Base-by-base conservation (phyloP, 805 yeast genomes). In the Saccharomyces kudriavzevii region DNA sequence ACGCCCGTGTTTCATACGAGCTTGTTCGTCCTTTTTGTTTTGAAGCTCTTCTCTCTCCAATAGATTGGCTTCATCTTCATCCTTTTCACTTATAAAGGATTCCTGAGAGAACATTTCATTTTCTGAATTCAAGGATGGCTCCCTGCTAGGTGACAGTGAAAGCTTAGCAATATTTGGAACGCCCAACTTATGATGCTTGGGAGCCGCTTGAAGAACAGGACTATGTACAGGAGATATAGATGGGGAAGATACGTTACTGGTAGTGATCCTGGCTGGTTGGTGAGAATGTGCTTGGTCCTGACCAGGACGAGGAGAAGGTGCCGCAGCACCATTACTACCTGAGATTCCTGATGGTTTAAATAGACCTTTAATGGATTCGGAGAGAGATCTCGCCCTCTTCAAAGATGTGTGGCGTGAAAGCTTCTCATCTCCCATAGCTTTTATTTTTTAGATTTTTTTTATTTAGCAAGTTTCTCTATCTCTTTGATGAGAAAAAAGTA, bases 341-440 rank as follows among this genome's bases (percentile, higher is more conserved):
- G 43, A 35, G 2, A 35, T 45, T 5, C 40, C 22, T 3, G 56
- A 50, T 20, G 48, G 43, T 49, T 57, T 61, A 40, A 66, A 66
- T 17, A 66, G 54, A n/a, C 60, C 63, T 47, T 63, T 64, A 9
- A 66, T 49, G 2, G 69, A 64, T 45, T 57, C 62, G 5, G 70
- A 62, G 4, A 66, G 45, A 1, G 69, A 64, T 45, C 62, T 61
- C 2, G 60, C 52, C 45, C 68, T 59, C n/a, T 58, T 52, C 13
- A 59, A 45, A 24, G 58, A 55, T 2, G 54, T 24, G 47, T 28
- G 28, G n/a, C 56, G 50, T 10, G 56, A 46, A 13, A 46, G 8
- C 22, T 49, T 20, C n/a, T 53, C 49, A 9, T 54, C 58, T 28
- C 28, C 40, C 14, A 35, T 35, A 2, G 43, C 17, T 35, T 35